These are phyloP conservation scores for Dryas alaskensis DNA, from an alignment of 306 rosid genomes.

Conservation along the genomic window DNA sequence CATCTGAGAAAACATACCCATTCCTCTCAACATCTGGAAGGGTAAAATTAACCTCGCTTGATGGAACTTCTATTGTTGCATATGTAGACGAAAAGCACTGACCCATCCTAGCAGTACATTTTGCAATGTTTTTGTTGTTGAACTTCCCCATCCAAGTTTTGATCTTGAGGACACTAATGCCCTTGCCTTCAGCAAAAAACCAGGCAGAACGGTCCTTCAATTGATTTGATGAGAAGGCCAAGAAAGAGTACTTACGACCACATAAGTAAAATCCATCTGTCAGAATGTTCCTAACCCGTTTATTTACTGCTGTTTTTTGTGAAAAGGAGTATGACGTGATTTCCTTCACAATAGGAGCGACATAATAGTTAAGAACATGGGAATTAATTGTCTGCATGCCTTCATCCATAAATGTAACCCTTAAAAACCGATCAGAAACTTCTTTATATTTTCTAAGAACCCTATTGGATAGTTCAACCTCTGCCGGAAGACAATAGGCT, in stretches of 20 bases:
- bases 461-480: constrained; percentile 80
- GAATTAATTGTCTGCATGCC: constrained; percentile 71
- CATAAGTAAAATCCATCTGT: constrained; percentile 63
- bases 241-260: constrained; percentile 62
- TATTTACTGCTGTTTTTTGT: constrained; percentile 57
- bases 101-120: constrained; percentile 93
- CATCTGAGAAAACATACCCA: constrained; percentile 65
- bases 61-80: constrained; percentile 73
- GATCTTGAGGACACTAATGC: constrained; percentile 25
- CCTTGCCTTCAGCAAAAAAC: constrained; percentile 62
- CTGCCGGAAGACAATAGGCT: constrained; percentile 80
- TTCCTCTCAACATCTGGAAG: constrained; percentile 62
- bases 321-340: constrained; percentile 50
- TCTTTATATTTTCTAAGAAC: constrained; percentile 66
- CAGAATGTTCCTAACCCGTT: constrained; percentile 54
- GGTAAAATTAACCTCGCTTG: constrained; percentile 34
- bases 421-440: constrained; percentile 67
- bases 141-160: constrained; percentile 75
- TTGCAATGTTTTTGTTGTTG: constrained; percentile 50
- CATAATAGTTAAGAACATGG: constrained; percentile 52
- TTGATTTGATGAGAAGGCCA: constrained; percentile 87
- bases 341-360: constrained; percentile 72
- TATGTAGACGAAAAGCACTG: constrained; percentile 87
- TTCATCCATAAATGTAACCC: constrained; percentile 92
- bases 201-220: constrained; percentile 86